These are phyloP conservation scores for Handroanthus guayacan DNA, from an alignment of 257 asterid species.

Conservation along the genomic window DNA sequence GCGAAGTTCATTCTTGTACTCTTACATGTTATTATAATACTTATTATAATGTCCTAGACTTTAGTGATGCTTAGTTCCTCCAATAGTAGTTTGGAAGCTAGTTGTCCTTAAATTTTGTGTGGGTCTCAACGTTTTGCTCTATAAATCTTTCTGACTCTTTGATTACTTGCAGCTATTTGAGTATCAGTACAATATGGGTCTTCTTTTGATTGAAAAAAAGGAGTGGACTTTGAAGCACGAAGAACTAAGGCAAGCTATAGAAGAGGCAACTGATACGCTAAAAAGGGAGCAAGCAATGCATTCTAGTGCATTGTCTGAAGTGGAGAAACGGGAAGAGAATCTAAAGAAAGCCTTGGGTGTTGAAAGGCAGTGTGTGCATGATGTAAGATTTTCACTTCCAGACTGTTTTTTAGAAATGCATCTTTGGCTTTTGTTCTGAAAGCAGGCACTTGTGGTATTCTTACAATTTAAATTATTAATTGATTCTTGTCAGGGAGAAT, in stretches of 20 bases:
- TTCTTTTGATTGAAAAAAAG: conserved; percentile 89
- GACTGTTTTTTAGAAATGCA: neutral
- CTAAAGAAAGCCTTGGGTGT: conserved; percentile 92
- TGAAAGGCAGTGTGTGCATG: conserved; percentile 85
- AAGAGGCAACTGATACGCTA: conserved; percentile 62
- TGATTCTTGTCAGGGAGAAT: neutral
- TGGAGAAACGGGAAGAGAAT: conserved; percentile 89
- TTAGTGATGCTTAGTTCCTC: conserved; percentile 17
- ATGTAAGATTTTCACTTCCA: conserved; percentile 60
- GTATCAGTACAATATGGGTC: conserved; percentile 96
- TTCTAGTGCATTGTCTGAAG: conserved; percentile 73
- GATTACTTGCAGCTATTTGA: conserved; percentile 75
- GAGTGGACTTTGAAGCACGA: conserved; percentile 84
- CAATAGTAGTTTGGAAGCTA: conserved; percentile 2
- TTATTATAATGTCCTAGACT: neutral
- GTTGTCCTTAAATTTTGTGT: conserved; percentile 7
- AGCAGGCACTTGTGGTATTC: neutral
- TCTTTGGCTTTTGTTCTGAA: conserved; percentile 11
- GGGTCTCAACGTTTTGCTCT: neutral
- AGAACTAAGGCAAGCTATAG: conserved; percentile 64
- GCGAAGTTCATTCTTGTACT: neutral
- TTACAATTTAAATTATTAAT: neutral
- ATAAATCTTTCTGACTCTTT: conserved; percentile 15
- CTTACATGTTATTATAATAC: neutral
- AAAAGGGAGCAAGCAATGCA: conserved; percentile 77